Conservation (phyloP, 2,329 filamentous ascomycete genomes). For the Trichoderma guizhouense region DNA sequence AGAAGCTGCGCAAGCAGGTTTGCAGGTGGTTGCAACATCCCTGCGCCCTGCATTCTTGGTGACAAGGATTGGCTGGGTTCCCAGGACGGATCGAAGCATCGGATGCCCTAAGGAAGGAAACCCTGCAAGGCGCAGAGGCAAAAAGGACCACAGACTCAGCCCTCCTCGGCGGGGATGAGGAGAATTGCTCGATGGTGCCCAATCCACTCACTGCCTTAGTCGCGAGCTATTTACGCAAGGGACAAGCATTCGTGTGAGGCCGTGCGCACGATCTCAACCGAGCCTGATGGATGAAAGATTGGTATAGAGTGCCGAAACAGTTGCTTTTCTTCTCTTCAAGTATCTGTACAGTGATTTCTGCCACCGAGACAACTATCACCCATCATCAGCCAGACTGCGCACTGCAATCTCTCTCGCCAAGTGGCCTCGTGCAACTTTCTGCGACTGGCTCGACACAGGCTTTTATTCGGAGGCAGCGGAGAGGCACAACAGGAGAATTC, state of each 20-base stretch:
- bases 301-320: background rate
- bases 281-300: background rate
- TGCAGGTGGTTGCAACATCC: background rate
- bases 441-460: background rate
- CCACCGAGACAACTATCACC: background rate
- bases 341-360: background rate
- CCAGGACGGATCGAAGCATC: constrained; percentile 25
- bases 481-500: constrained; percentile 5
- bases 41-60: background rate
- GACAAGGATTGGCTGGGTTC: constrained; percentile 4
- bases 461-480: background rate
- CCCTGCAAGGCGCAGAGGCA: constrained; percentile 9
- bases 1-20: constrained; percentile 7
- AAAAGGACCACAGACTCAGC: background rate
- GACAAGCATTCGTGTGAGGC: background rate
- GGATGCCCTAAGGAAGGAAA: background rate
- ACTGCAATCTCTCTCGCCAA: background rate
- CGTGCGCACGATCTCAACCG: background rate
- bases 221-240: background rate
- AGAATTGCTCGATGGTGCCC: background rate
- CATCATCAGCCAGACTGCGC: background rate
- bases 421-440: background rate
- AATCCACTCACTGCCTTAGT: background rate
- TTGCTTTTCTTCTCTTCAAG: background rate
- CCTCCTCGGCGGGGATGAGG: background rate